Percentiles rank a stretch among this genome's conserved stretches.
Evolutionary conservation across 768 basidiomycete genomes (phyloP).

Genomic region (Psilocybe tampanensis): DNA sequence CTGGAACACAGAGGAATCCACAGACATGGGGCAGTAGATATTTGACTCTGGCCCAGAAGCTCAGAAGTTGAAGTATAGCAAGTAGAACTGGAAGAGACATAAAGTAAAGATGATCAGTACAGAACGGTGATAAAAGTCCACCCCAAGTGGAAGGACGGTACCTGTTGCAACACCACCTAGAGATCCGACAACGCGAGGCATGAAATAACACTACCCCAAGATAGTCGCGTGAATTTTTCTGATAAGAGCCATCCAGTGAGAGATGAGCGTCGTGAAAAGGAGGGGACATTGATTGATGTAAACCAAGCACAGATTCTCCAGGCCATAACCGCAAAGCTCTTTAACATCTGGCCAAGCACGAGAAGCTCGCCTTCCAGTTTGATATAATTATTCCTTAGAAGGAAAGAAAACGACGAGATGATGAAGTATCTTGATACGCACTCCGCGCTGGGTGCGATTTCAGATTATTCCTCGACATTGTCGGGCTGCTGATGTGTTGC

Average conservation of each 20-base stretch:
- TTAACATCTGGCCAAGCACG: constrained; percentile 36
- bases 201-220: constrained; percentile 34
- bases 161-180: constrained; percentile 35
- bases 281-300: constrained; percentile 6
- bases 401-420: constrained; percentile 26
- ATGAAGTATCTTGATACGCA: constrained; percentile 32
- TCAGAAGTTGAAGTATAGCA: background rate
- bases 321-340: constrained; percentile 20
- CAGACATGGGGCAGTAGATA: background rate
- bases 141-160: constrained; percentile 34
- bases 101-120: no score
- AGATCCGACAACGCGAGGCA: constrained; percentile 38
- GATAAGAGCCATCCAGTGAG: constrained; percentile 42
- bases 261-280: background rate
- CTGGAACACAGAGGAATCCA: background rate
- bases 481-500: no score
- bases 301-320: constrained; percentile 42
- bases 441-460: constrained; percentile 11
- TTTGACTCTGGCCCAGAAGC: background rate
- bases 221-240: constrained; percentile 43
- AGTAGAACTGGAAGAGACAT: background rate
- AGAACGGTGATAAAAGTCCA: constrained; percentile 21
- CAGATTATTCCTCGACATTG: no score
- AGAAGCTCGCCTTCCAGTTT: constrained; percentile 29
- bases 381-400: constrained; percentile 23